Base-by-base conservation (phyloP, 352 stramenopile species). In the Lagenidium sp. region DNA sequence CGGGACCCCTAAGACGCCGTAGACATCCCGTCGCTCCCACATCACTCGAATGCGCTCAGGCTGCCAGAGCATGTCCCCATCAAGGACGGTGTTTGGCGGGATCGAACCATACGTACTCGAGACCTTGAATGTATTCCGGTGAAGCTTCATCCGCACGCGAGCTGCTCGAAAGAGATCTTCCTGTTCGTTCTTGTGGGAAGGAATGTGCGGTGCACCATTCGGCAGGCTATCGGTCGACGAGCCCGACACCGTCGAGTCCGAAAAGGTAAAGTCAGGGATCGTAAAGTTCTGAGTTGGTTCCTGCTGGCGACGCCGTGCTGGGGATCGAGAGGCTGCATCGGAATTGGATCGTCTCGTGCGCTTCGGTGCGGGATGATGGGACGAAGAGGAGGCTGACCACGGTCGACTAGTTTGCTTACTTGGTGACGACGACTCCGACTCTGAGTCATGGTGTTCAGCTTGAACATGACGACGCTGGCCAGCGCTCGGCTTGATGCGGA, bases 11-110 rank as follows among this genome's bases (percentile, higher is more conserved):
- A 92, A 37, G 28, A 92, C 79, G 8, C 76, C 79, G 36, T 85
- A 75, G 26, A 85, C 71, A 39, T 92, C 79, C 31, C 68, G 73
- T 1, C 79, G 73, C 16, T 85, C 71, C 77, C 73, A 89, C 77
- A 89, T 89, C 42, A 80, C 63, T 6, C 63, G 68, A 39, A 90
- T 90, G 6, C 74, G 71, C 34, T 83, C 72, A 7, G 77, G 74
- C 25, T 90, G 71, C 77, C 77, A 90, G 29, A 90, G 65, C 28
- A 81, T 54, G 34, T 84, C 68, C 32, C 72, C 69, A 35, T 87
- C 72, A 6, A 87, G 59, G 10, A 71, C 42, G 11, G 48, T 61
- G 49, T 51, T 62, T 16, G 39, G 49, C 19, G 48, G 50, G 36
- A 49, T 66, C 44, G 47, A 43, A 2, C 37, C 61, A 44, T 58